Base-by-base conservation (phyloP, 768 basidiomycete genomes). In the Gautieria morchelliformis region DNA sequence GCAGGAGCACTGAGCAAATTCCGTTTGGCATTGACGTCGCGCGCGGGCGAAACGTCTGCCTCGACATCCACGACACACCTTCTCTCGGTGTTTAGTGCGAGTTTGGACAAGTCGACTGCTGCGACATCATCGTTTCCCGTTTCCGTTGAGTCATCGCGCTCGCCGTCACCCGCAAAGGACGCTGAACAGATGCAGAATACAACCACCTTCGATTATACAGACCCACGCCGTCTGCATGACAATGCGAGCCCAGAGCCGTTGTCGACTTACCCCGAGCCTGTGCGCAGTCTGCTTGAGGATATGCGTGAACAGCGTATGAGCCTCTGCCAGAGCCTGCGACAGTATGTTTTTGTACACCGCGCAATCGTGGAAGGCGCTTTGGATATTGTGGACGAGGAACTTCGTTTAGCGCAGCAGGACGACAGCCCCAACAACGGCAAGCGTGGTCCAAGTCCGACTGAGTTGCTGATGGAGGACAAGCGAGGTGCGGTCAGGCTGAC, bases 261-360 rank as follows among this genome's bases (percentile, higher is more conserved):
- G 59, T 82, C 81, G 45, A 74, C 75, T 37, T 82, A 85, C 60
- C 76, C 78, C 33, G 86, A 91, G 48, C 95, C 95, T 3, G 80
- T 96, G 41, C 83, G 78, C 67, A 78, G 83, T 55, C 79, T 96
- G 1, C 75, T 97, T 52, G 91, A 94, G 70, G 90, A 93, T 66
- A 92, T 98, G 85, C 79, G 95, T 46, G 85, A 94, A 69, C 94
- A 97, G 71, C 77, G 95, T 54, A 98, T 98, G 95, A 93, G 90
- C 65, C 71, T 96, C 60, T 95, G 94, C 67, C 94, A 95, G 74
- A 95, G 89, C 68, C 72, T 94, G 66, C 75, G 93, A 58, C 95
- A 98, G 72, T 98, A 94, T 65, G 86, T 94, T 19, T 97, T 94
- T 70, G 89, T 93, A 39, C 90, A 96, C 67, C 83, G 85, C 32